Percentiles rank a stretch among this genome's conserved stretches.
Conservation (phyloP, 2,329 filamentous ascomycete species). For the Pyrenochaeta sp. region DNA sequence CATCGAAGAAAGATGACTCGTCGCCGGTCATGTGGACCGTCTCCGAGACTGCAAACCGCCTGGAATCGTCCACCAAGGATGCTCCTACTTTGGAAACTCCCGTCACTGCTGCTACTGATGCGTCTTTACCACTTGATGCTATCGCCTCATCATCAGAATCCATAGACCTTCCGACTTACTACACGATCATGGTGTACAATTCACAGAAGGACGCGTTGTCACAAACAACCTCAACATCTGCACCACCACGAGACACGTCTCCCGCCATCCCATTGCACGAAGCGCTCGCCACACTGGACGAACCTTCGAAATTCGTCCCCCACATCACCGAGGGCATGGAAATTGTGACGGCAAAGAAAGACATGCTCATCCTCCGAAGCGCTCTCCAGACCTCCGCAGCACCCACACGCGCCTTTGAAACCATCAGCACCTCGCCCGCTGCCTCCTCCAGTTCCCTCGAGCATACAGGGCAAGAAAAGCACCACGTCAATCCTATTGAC, state of each 20-base stretch:
- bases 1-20: too few relatives aligned
- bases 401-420: slow-evolving; percentile 16
- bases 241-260: slow-evolving; percentile 19
- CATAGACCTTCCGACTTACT: slow-evolving; percentile 16
- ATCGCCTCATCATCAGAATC: neutral
- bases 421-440: slow-evolving; percentile 5
- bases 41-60: too few relatives aligned
- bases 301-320: slow-evolving; percentile 40
- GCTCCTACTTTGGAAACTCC: neutral
- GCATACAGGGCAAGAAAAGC: slow-evolving; percentile 1
- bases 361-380: slow-evolving; percentile 42
- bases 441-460: neutral
- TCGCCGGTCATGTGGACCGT: too few relatives aligned
- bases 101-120: neutral
- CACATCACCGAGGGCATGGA: slow-evolving; percentile 36
- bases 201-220: slow-evolving; percentile 32
- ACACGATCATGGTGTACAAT: slow-evolving; percentile 39
- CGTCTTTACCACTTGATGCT: too few relatives aligned
- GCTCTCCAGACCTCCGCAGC: slow-evolving; percentile 9
- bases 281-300: slow-evolving; percentile 35
- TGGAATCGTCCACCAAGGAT: too few relatives aligned
- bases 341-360: slow-evolving; percentile 33
- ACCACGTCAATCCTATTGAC: slow-evolving; percentile 43
- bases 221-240: slow-evolving; percentile 31
- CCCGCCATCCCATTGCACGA: slow-evolving; percentile 33